A percentile compares a stretch with the other conserved stretches of the same genome.
Conservation (phyloP, 306 rosid genomes). For the Rosa chinensis region DNA sequence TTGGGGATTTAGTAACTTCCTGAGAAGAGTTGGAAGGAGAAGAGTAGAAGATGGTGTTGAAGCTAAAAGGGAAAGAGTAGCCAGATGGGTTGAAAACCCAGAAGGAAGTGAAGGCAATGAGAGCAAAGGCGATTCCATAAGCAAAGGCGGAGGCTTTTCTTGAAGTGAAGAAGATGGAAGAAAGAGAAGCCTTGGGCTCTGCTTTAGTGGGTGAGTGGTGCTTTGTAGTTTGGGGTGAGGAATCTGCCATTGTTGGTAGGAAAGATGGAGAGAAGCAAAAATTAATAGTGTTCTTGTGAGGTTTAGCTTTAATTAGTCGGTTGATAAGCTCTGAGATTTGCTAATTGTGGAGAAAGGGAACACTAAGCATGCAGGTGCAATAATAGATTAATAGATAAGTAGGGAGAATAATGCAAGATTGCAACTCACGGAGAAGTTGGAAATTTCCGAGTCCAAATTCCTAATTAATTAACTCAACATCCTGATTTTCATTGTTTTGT, state of each 20-base stretch:
- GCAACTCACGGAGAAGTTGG: no score
- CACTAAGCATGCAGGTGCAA: not conserved
- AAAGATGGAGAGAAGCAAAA: not conserved
- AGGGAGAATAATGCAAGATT: no score
- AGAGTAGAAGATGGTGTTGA: slow-evolving; percentile 14
- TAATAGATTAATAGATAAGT: not conserved
- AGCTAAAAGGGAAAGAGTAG: slow-evolving; percentile 23
- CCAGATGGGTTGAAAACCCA: slow-evolving; percentile 8
- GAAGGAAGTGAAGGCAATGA: slow-evolving; percentile 3
- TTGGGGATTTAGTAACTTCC: not conserved
- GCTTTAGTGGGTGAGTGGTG: slow-evolving; percentile 12
- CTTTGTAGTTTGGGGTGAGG: not conserved
- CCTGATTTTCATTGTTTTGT: no score
- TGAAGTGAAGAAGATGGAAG: slow-evolving; percentile 14
- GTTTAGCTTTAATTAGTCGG: not conserved
- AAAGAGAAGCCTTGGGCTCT: slow-evolving; percentile 13
- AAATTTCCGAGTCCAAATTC: no score
- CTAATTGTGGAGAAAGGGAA: not conserved
- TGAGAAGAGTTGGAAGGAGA: not conserved
- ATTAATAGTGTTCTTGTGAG: not conserved
- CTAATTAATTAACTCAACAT: no score
- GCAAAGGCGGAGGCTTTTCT: slow-evolving; percentile 11
- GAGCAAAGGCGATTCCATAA: slow-evolving; percentile 15
- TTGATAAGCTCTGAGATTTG: not conserved
- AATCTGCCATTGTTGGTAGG: slow-evolving; percentile 9